Percentiles rank a stretch among this genome's conserved stretches.
Conservation (phyloP, 768 basidiomycete genomes). For the Agrocybe chaxingu region DNA sequence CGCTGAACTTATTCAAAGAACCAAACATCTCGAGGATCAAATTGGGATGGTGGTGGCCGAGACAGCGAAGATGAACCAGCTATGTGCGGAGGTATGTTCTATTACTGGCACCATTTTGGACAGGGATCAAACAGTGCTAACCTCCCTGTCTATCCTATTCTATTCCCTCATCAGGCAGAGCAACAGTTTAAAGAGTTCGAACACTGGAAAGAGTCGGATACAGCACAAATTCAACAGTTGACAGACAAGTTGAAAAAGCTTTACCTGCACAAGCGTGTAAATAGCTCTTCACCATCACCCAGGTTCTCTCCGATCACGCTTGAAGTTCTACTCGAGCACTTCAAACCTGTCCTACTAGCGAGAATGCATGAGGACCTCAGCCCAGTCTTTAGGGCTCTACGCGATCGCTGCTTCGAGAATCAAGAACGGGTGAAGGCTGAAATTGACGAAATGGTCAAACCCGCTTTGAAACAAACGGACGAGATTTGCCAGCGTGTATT, state of each 20-base stretch:
- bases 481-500: constrained; percentile 24
- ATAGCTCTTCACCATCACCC: constrained; percentile 8
- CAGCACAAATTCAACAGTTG: constrained; percentile 18
- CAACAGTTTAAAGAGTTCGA: constrained; percentile 15
- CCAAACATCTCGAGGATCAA: constrained; percentile 24
- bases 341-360: constrained; percentile 17
- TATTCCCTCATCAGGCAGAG: constrained; percentile 10
- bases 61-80: constrained; percentile 36
- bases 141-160: no score
- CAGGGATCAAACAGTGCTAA: not conserved
- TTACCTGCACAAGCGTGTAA: constrained; percentile 10
- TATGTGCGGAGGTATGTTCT: constrained; percentile 17
- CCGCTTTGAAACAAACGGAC: constrained; percentile 26
- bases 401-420: constrained; percentile 18
- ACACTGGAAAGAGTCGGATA: constrained; percentile 18
- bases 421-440: constrained; percentile 21
- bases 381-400: constrained; percentile 21
- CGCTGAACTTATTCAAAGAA: constrained; percentile 8
- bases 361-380: constrained; percentile 21
- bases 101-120: not conserved
- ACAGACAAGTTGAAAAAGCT: constrained; percentile 22
- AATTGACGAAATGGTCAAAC: constrained; percentile 25
- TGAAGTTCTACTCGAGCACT: constrained; percentile 16
- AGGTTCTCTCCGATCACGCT: constrained; percentile 8
- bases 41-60: constrained; percentile 31